Evolutionary conservation across 2,329 filamentous ascomycete genomes (phyloP), one percentile per base, ranked within the genome.

Genomic region (Calonectria hongkongensis): DNA sequence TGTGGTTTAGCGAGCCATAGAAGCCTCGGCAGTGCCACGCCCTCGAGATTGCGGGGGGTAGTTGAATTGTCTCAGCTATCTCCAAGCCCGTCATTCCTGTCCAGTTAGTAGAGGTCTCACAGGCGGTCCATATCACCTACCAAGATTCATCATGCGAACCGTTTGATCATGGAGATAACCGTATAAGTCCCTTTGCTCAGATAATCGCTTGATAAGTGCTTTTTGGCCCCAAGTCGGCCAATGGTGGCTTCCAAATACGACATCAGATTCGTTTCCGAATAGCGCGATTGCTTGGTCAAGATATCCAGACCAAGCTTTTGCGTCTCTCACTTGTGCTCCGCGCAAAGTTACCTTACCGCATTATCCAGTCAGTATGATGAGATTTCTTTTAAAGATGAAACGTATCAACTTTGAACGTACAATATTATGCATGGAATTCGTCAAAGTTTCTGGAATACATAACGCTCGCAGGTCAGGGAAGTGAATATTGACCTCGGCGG

Each of bases 211-310:
- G 7, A 78, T 67, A 18, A 83, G 68, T 2, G 80, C 72, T 0
- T 78, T 72, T 3, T 72, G 64, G 0, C 83, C 83, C 83, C 84
- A 87, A 0, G 83, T 86, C n/a, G 85, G 85, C 85, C 85, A 87
- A 71, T 84, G 78, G 73, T 87, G 85, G 27, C 81, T 79, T 1
- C 79, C 80, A 65, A 86, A 85, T 4, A 85, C 65, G 2, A 86
- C 82, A 6, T 85, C 80, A 1, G 82, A 62, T 4, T 78, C 70
- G 2, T 74, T 58, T 0, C 81, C 82, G 65, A 81, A 86, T n/a
- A 86, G 54, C 15, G 77, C 78, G 25, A 85, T 78, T 6, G 83
- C 76, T 69, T 84, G 82, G 39, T 84, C 83, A 10, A 87, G 72
- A 56, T 86, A 85, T 18, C 76, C 72, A 3, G 83, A 80, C 85